phyloP scores from a whole-genome alignment of 768 basidiomycete species.

The Piloderma croceum region DNA sequence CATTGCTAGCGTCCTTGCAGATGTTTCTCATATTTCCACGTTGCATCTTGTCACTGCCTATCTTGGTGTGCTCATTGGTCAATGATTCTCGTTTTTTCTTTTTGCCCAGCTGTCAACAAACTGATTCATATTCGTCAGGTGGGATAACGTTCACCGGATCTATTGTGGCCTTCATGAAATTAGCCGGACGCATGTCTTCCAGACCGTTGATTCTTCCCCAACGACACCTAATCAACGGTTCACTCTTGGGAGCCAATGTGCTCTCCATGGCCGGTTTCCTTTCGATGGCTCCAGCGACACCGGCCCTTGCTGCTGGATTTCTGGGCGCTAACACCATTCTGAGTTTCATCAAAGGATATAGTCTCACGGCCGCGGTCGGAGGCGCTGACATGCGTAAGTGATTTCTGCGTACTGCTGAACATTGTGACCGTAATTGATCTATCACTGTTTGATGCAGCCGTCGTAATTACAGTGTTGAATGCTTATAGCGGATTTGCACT shows the following conservation, averaged over 20 bases:
- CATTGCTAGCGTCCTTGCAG: slow-evolving; percentile 73
- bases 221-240: slow-evolving; percentile 68
- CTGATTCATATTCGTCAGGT: too few species aligned
- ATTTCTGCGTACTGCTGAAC: slow-evolving; percentile 1
- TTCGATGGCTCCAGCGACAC: slow-evolving; percentile 60
- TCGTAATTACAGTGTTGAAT: slow-evolving; percentile 86
- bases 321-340: slow-evolving; percentile 66
- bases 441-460: slow-evolving; percentile 45
- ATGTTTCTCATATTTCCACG: slow-evolving; percentile 59
- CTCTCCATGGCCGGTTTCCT: slow-evolving; percentile 76
- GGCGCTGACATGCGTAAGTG: slow-evolving; percentile 89
- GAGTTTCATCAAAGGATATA: slow-evolving; percentile 82
- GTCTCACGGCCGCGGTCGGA: slow-evolving; percentile 87
- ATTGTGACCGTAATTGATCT: slow-evolving; percentile 7
- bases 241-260: slow-evolving; percentile 67
- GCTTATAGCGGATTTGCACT: slow-evolving; percentile 89
- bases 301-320: slow-evolving; percentile 72
- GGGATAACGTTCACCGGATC: slow-evolving; percentile 89
- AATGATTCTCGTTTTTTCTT: slow-evolving; percentile 5
- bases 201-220: slow-evolving; percentile 68
- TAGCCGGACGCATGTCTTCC: slow-evolving; percentile 78
- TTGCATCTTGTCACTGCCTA: slow-evolving; percentile 83
- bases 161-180: slow-evolving; percentile 83
- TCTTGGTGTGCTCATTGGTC: slow-evolving; percentile 78
- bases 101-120: slow-evolving; percentile 5